Percentiles rank a stretch among this genome's conserved stretches.
Evolutionary conservation across 345 rosid species (phyloP).

Genomic region (Limnanthes douglasii): DNA sequence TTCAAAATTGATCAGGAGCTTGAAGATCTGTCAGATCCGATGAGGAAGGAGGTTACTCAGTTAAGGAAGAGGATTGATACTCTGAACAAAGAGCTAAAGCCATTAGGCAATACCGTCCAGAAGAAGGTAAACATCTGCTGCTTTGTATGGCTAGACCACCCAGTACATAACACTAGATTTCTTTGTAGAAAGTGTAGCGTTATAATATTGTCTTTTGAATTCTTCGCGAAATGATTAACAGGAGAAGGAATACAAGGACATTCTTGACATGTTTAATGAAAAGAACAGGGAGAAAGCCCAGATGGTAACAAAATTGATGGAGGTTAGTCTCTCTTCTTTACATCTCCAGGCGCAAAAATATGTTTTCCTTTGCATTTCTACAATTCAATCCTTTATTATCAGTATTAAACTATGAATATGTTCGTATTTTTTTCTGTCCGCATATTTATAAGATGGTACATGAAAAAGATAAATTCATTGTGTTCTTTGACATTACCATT

Average conservation of each 20-base stretch:
- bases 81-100: slow-evolving; percentile 88
- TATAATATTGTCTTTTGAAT: too few relatives aligned
- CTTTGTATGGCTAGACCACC: too few relatives aligned
- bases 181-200: too few relatives aligned
- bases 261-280: slow-evolving; percentile 60
- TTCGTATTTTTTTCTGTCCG: background rate
- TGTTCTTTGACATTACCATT: too few relatives aligned
- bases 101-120: slow-evolving; percentile 70
- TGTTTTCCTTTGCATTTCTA: too few relatives aligned
- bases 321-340: slow-evolving; percentile 27
- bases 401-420: too few relatives aligned
- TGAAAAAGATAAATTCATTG: too few relatives aligned
- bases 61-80: slow-evolving; percentile 86
- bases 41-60: slow-evolving; percentile 83
- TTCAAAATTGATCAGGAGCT: slow-evolving; percentile 45
- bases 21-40: slow-evolving; percentile 82
- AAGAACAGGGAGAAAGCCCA: slow-evolving; percentile 84
- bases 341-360: background rate
- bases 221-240: slow-evolving; percentile 15
- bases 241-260: slow-evolving; percentile 86
- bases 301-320: slow-evolving; percentile 75
- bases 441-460: slow-evolving; percentile 14
- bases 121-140: slow-evolving; percentile 92
- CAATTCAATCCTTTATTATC: too few relatives aligned
- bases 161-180: too few relatives aligned